Evolutionary conservation across 768 basidiomycete genomes (phyloP).

Genomic region (Crepidotus variabilis): DNA sequence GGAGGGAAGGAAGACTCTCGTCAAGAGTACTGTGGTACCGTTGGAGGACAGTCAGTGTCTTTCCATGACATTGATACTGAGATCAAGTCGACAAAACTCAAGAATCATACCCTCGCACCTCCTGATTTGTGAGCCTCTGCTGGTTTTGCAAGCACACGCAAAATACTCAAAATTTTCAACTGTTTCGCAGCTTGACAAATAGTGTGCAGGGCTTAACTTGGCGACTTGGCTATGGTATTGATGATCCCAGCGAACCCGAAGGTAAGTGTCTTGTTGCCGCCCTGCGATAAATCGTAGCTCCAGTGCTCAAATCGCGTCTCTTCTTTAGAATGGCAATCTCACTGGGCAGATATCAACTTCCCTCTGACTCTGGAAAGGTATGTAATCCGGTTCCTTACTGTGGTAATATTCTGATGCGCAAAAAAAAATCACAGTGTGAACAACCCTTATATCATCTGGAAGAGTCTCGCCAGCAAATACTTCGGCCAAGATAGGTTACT

Average conservation of each 20-base stretch:
- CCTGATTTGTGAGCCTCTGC: conserved; percentile 49
- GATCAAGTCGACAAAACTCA: conserved; percentile 49
- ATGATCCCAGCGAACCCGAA: conserved; percentile 50
- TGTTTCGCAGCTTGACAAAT: conserved; percentile 38
- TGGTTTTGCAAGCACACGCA: not conserved
- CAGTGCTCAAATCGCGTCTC: not conserved
- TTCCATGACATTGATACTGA: conserved; percentile 56
- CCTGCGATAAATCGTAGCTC: not conserved
- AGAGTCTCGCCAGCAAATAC: not conserved
- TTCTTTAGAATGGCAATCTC: conserved; percentile 53
- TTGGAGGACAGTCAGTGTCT: conserved; percentile 57
- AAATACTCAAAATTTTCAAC: not conserved
- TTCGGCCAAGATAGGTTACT: not conserved
- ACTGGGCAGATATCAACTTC: conserved; percentile 48
- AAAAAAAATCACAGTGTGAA: not conserved
- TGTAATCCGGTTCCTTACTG: not conserved
- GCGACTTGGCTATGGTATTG: conserved; percentile 58
- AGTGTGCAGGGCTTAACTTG: conserved; percentile 62
- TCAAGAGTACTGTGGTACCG: conserved; percentile 62
- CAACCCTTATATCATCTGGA: conserved; percentile 4
- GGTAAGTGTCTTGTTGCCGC: conserved; percentile 27
- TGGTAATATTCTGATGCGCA: not conserved
- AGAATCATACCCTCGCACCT: conserved; percentile 51
- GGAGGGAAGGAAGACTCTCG: conserved; percentile 43
- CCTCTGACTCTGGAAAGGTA: conserved; percentile 33